Percentiles rank a stretch among this genome's conserved stretches.
These are phyloP conservation scores for Porcisia hertigi DNA, from an alignment of 208 protist genomes.

Conservation along the genomic window DNA sequence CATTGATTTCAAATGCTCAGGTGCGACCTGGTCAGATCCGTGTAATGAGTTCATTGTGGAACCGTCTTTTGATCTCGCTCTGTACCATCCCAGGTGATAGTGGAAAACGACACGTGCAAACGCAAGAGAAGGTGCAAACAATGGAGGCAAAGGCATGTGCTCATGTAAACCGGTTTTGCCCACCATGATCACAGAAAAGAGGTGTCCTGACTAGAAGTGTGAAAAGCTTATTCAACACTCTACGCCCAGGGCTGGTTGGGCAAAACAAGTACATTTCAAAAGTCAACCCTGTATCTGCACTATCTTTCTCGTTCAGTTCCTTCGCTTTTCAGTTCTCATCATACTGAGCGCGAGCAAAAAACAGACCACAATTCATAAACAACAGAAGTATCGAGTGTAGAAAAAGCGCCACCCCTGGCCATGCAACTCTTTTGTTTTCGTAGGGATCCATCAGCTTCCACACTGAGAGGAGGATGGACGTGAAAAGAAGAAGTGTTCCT, in stretches of 20 bases:
- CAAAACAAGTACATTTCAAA: neutral
- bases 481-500: conserved; percentile 47
- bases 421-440: conserved; percentile 19
- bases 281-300: neutral
- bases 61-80: neutral
- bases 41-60: conserved; percentile 34
- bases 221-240: neutral
- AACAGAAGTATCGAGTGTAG: conserved; percentile 46
- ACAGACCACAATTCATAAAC: conserved; percentile 34
- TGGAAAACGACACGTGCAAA: neutral
- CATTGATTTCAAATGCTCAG: conserved; percentile 72
- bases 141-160: neutral
- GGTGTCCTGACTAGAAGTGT: neutral
- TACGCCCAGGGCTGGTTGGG: neutral
- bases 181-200: neutral
- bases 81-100: neutral
- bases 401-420: conserved; percentile 57
- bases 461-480: conserved; percentile 45
- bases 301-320: neutral
- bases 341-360: conserved; percentile 16
- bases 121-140: neutral
- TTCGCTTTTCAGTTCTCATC: conserved; percentile 14
- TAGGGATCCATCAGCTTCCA: conserved; percentile 68
- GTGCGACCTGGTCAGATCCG: conserved; percentile 24
- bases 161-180: neutral